Evolutionary conservation across 2,329 filamentous ascomycete genomes (phyloP).

Genomic region (Phyllosticta ampelicida): DNA sequence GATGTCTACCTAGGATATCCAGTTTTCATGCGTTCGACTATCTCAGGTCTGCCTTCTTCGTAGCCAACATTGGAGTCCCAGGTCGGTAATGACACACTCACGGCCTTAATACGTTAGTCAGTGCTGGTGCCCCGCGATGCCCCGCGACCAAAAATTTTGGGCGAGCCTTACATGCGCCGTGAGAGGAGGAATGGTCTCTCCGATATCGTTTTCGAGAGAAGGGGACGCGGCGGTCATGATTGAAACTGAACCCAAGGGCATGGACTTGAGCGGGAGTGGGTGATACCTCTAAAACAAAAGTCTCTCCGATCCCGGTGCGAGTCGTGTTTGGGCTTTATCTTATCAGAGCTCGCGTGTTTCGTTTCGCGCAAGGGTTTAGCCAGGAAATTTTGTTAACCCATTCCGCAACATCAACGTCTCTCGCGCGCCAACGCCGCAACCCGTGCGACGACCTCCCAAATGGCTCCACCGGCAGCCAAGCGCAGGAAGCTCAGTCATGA

Average conservation of each 20-base stretch:
- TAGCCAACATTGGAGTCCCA: constrained; percentile 89
- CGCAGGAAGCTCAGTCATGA: constrained; percentile 37
- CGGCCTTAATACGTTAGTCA: constrained; percentile 50
- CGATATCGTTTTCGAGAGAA: constrained; percentile 24
- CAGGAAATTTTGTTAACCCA: constrained; percentile 7
- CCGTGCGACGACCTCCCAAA: constrained; percentile 12
- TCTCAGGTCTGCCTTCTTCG: constrained; percentile 83
- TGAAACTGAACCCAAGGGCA: background rate
- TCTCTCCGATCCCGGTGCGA: constrained; percentile 7
- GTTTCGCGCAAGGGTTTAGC: background rate
- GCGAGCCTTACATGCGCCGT: constrained; percentile 29
- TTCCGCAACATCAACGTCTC: background rate
- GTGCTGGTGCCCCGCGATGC: background rate
- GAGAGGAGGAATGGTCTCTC: constrained; percentile 28
- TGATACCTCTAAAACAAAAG: constrained; percentile 5
- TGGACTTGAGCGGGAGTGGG: constrained; percentile 2
- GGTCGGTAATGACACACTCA: constrained; percentile 90
- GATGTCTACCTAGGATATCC: constrained; percentile 69
- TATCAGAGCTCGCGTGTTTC: constrained; percentile 3
- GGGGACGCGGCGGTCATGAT: constrained; percentile 19
- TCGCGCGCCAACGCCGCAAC: background rate
- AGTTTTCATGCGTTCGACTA: constrained; percentile 73
- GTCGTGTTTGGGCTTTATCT: background rate
- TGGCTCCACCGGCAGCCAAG: constrained; percentile 31
- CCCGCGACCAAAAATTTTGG: background rate